Evolutionary conservation across 1,284 basidiomycete genomes (phyloP).

Genomic region (Ustilago sp.): DNA sequence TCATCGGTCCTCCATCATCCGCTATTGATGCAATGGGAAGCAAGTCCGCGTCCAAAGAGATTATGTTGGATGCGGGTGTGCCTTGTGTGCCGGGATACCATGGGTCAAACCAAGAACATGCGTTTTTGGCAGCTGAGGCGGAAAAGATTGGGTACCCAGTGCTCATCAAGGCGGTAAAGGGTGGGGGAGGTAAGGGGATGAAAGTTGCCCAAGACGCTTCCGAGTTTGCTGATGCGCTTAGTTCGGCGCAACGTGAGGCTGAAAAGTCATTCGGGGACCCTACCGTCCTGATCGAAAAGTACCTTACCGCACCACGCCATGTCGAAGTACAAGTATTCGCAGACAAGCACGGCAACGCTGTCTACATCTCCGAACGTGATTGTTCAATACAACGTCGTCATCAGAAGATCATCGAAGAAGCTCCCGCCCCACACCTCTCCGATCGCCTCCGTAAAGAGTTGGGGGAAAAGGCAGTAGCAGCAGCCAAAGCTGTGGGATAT

Average conservation of each 20-base stretch:
- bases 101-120: slow-evolving; percentile 78
- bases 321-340: slow-evolving; percentile 80
- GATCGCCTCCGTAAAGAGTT: slow-evolving; percentile 81
- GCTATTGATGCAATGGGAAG: slow-evolving; percentile 81
- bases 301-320: slow-evolving; percentile 63
- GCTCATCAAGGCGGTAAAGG: slow-evolving; percentile 70
- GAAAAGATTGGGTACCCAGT: slow-evolving; percentile 71
- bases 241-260: slow-evolving; percentile 83
- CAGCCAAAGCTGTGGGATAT: slow-evolving; percentile 88
- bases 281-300: slow-evolving; percentile 65
- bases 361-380: slow-evolving; percentile 92
- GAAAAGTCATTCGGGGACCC: slow-evolving; percentile 73
- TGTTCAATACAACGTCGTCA: slow-evolving; percentile 93
- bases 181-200: slow-evolving; percentile 71
- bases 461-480: slow-evolving; percentile 87
- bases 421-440: slow-evolving; percentile 87
- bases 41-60: slow-evolving; percentile 78
- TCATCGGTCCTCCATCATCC: slow-evolving; percentile 69
- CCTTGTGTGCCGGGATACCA: slow-evolving; percentile 95
- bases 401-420: slow-evolving; percentile 96
- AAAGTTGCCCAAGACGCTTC: slow-evolving; percentile 72
- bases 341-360: slow-evolving; percentile 75
- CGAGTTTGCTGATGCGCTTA: slow-evolving; percentile 82
- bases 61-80: slow-evolving; percentile 89
- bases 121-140: slow-evolving; percentile 77